These are phyloP conservation scores for Santalum album DNA, from an alignment of 164 flowering plant genomes.

Conservation along the genomic window DNA sequence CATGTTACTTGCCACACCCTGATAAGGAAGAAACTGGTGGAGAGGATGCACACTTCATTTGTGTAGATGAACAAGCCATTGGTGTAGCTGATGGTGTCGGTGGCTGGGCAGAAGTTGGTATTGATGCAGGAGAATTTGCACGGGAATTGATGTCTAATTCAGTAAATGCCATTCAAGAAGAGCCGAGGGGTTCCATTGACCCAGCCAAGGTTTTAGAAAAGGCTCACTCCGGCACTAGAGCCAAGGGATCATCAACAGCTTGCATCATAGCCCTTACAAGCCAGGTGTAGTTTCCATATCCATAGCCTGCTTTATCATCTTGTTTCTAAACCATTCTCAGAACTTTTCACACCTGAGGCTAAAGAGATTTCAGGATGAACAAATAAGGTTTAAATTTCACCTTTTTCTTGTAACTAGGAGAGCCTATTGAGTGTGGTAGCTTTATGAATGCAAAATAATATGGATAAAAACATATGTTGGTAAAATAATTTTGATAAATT, in stretches of 20 bases:
- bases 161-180: slow-evolving; percentile 51
- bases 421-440: no score
- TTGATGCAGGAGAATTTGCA: slow-evolving; percentile 54
- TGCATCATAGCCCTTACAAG: slow-evolving; percentile 61
- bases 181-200: slow-evolving; percentile 48
- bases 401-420: no score
- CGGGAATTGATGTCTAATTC: slow-evolving; percentile 60
- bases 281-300: slow-evolving; percentile 26
- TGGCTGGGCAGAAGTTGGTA: slow-evolving; percentile 74
- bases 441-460: no score
- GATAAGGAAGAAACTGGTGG: slow-evolving; percentile 60
- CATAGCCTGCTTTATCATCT: background rate
- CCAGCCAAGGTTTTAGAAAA: slow-evolving; percentile 64
- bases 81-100: slow-evolving; percentile 85
- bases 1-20: slow-evolving; percentile 66
- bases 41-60: slow-evolving; percentile 76
- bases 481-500: no score
- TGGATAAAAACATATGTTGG: no score
- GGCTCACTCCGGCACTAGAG: slow-evolving; percentile 55
- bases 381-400: no score
- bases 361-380: background rate
- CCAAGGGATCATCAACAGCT: slow-evolving; percentile 83
- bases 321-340: background rate
- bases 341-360: background rate
- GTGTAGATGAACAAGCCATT: slow-evolving; percentile 46